Evolutionary conservation across 2,329 filamentous ascomycete genomes (phyloP).

Genomic region (Ampelomyces quisqualis): DNA sequence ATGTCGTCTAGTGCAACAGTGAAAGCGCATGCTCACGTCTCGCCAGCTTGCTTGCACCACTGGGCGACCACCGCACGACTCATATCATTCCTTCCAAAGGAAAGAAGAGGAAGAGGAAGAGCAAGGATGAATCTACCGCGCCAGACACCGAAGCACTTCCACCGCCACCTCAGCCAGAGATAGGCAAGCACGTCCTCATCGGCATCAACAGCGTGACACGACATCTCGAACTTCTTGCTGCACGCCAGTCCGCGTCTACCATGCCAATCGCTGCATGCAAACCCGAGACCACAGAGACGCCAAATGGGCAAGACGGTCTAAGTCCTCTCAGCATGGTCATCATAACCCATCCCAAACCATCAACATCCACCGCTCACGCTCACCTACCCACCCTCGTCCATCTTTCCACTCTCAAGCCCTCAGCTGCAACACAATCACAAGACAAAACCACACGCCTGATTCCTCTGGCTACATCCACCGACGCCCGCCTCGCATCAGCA

Average conservation of each 20-base stretch:
- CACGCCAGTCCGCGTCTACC: constrained; percentile 19
- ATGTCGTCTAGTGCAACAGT: no score
- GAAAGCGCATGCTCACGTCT: no score
- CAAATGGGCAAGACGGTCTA: background rate
- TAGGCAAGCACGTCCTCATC: constrained; percentile 61
- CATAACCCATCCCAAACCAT: constrained; percentile 38
- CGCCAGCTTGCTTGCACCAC: constrained; percentile 60
- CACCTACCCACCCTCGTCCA: constrained; percentile 39
- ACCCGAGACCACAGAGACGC: no score
- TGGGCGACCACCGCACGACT: constrained; percentile 61
- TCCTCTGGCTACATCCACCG: constrained; percentile 61
- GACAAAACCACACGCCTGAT: constrained; percentile 57
- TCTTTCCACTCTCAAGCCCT: constrained; percentile 18
- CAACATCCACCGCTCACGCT: constrained; percentile 35
- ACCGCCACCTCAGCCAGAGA: constrained; percentile 48
- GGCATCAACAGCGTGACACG: constrained; percentile 66
- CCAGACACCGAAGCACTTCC: constrained; percentile 7
- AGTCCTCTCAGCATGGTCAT: constrained; percentile 29
- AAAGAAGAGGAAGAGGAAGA: constrained; percentile 46
- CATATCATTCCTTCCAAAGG: constrained; percentile 62
- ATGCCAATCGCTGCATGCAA: constrained; percentile 1
- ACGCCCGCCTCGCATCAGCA: constrained; percentile 57
- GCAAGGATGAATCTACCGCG: constrained; percentile 19
- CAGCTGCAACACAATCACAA: constrained; percentile 2
- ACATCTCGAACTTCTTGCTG: constrained; percentile 53